phyloP scores from a whole-genome alignment of 2,329 filamentous ascomycete species.

The Trichoderma lentiforme region DNA sequence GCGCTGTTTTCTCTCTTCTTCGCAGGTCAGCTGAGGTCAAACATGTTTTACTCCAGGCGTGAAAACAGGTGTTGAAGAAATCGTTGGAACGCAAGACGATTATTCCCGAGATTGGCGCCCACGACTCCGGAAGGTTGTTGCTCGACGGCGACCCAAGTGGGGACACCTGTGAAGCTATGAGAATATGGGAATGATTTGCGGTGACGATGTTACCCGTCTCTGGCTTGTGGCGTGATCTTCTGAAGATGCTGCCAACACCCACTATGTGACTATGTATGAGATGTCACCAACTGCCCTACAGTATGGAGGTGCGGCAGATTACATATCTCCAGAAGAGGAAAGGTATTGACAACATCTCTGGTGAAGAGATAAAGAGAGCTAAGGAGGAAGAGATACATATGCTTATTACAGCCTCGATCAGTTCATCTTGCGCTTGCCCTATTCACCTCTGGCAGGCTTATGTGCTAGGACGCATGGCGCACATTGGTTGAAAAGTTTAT shows the following conservation, averaged over 20 bases:
- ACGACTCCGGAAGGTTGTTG: background rate
- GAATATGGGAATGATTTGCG: background rate
- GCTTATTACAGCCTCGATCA: background rate
- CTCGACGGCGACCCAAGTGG: background rate
- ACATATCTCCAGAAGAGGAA: background rate
- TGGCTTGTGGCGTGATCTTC: background rate
- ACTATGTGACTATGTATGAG: background rate
- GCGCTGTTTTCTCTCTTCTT: conserved; percentile 1
- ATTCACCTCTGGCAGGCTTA: background rate
- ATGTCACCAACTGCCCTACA: background rate
- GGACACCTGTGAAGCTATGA: background rate
- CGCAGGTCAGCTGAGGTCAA: conserved; percentile 11
- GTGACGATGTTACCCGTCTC: background rate
- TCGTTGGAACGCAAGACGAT: background rate
- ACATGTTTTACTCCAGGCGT: background rate
- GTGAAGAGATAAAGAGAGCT: background rate
- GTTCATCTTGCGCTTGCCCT: background rate
- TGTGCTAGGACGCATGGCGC: background rate
- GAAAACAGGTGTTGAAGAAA: background rate
- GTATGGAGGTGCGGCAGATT: background rate
- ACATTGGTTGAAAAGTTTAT: background rate
- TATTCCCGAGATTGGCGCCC: background rate
- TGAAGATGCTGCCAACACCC: background rate
- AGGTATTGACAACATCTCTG: background rate
- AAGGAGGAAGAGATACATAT: background rate